These are phyloP conservation scores for Macadamia tetraphylla DNA, from an alignment of 164 flowering plant genomes.

Conservation along the genomic window DNA sequence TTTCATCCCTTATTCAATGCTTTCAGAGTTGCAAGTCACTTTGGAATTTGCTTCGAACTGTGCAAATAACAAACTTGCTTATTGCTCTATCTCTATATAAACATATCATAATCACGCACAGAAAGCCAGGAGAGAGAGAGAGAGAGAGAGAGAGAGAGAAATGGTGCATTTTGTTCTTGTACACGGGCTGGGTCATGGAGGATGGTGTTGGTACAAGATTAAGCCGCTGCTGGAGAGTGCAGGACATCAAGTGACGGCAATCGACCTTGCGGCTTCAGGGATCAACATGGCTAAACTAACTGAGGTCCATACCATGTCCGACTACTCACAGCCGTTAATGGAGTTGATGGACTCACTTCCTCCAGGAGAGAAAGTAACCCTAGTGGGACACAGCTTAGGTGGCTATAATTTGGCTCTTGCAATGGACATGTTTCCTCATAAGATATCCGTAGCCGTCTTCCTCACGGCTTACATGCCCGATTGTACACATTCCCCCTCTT, in stretches of 20 bases:
- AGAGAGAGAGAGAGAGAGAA: neutral
- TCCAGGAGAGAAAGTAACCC: conserved; percentile 22
- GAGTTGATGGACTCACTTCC: conserved; percentile 29
- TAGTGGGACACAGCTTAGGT: conserved; percentile 35
- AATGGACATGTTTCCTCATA: conserved; percentile 26
- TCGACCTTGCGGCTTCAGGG: conserved; percentile 45
- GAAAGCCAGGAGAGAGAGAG: neutral
- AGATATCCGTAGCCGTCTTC: conserved; percentile 21
- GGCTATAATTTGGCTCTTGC: conserved; percentile 23
- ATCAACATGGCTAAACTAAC: conserved; percentile 10
- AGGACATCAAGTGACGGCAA: conserved; percentile 37
- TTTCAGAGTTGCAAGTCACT: no score
- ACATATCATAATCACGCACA: no score
- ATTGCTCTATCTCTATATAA: no score
- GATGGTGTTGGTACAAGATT: conserved; percentile 62
- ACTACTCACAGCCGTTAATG: conserved; percentile 36
- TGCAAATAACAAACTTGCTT: no score
- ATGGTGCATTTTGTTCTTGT: conserved; percentile 48
- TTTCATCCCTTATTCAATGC: no score
- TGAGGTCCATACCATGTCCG: conserved; percentile 13
- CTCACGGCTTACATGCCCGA: conserved; percentile 28
- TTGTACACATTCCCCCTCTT: conserved; percentile 14
- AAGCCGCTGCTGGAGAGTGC: conserved; percentile 28
- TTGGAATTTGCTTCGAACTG: no score
- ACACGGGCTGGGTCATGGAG: conserved; percentile 56